Percentiles rank a stretch among this genome's conserved stretches.
Conservation (phyloP, 2,329 filamentous ascomycete genomes). For the Septoria petroselini region DNA sequence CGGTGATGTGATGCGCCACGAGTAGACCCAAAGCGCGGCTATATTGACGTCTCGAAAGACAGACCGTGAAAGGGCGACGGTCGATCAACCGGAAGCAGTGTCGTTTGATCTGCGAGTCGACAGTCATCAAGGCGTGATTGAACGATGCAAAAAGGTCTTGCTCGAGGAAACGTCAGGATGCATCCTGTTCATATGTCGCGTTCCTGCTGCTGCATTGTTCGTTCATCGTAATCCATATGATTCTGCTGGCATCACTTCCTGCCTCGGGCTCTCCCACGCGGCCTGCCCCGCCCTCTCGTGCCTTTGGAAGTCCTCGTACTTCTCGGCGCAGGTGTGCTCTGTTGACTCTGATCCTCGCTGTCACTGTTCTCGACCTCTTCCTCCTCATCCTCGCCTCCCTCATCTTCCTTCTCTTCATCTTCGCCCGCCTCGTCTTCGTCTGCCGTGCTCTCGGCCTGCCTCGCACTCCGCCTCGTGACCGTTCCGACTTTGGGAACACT, state of each 20-base stretch:
- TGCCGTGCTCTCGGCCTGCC: conserved; percentile 31
- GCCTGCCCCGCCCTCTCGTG: conserved; percentile 1
- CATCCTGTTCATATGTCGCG: no score
- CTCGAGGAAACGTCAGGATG: no score
- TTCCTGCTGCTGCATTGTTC: background rate
- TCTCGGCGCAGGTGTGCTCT: conserved; percentile 19
- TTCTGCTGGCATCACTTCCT: conserved; percentile 1
- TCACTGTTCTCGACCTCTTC: conserved; percentile 27
- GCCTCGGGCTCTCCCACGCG: conserved; percentile 5
- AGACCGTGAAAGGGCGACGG: no score
- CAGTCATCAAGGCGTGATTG: no score
- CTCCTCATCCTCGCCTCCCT: conserved; percentile 27
- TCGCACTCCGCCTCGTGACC: conserved; percentile 28
- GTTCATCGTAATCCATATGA: no score
- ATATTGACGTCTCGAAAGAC: no score
- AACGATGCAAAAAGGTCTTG: no score
- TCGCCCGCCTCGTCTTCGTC: conserved; percentile 30
- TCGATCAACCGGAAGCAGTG: no score
- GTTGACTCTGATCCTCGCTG: conserved; percentile 23
- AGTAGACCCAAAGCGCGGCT: no score
- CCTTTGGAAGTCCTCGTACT: conserved; percentile 15
- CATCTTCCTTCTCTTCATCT: conserved; percentile 28
- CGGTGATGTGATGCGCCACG: no score
- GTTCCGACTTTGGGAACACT: conserved; percentile 17
- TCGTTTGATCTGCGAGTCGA: no score